These are phyloP conservation scores for Gastrolobium bilobum DNA, from an alignment of 306 rosid genomes.

Conservation along the genomic window DNA sequence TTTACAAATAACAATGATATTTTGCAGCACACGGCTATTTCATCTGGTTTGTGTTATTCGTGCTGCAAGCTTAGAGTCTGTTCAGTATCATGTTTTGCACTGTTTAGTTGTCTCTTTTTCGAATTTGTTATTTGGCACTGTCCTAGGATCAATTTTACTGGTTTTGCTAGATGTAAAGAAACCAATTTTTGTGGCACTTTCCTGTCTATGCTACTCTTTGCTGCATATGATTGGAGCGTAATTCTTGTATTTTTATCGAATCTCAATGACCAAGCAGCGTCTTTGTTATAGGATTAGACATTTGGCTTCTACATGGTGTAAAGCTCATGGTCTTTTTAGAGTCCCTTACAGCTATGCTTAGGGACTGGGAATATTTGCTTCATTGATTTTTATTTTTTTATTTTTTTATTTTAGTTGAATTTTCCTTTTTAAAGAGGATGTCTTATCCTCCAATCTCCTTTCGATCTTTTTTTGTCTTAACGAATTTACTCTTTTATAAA, in stretches of 20 bases:
- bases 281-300: slow-evolving; percentile 8
- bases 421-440: not conserved
- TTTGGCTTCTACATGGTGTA: slow-evolving; percentile 1
- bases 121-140: slow-evolving; percentile 7
- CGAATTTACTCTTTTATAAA: not conserved
- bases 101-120: not conserved
- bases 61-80: not conserved
- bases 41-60: not conserved
- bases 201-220: not conserved
- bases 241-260: not conserved
- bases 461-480: not conserved
- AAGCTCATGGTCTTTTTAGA: not conserved
- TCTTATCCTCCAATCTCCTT: not conserved
- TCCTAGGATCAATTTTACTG: not conserved
- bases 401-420: not conserved
- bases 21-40: not conserved
- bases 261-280: not conserved
- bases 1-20: not conserved
- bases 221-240: not conserved
- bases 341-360: not conserved
- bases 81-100: not conserved
- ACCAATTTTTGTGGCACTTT: not conserved
- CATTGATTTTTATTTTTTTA: not conserved
- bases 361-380: not conserved
- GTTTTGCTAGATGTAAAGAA: not conserved